Evolutionary conservation across 345 rosid species (phyloP).

Genomic region (Arabis alpina): DNA sequence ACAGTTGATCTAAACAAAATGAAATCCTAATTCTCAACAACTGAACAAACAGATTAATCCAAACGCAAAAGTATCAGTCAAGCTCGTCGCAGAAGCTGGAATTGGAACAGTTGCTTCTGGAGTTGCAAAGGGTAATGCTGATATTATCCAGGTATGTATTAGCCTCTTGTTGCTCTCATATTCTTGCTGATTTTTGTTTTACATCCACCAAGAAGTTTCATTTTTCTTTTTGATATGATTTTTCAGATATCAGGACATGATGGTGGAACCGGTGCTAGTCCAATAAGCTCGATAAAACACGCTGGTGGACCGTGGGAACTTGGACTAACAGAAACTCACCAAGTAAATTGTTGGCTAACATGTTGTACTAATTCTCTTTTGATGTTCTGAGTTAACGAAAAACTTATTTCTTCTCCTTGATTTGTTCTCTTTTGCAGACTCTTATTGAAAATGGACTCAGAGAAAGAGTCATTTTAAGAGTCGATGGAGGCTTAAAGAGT

Average conservation of each 20-base stretch:
- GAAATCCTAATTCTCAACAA: background rate
- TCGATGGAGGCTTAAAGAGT: constrained; percentile 95
- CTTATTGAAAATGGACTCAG: constrained; percentile 92
- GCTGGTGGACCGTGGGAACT: constrained; percentile 99
- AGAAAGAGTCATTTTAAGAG: constrained; percentile 95
- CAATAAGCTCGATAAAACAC: constrained; percentile 96
- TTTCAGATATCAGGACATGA: constrained; percentile 96
- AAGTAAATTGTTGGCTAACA: constrained; percentile 55
- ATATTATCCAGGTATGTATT: constrained; percentile 77
- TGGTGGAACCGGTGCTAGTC: constrained; percentile 99
- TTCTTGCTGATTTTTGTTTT: background rate
- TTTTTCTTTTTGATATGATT: constrained; percentile 24
- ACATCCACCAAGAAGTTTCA: background rate
- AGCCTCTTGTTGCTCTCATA: background rate
- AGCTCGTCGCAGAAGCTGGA: constrained; percentile 98
- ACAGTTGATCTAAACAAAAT: background rate
- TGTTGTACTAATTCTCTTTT: constrained; percentile 1
- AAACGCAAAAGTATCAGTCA: constrained; percentile 95
- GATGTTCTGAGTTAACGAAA: constrained; percentile 4
- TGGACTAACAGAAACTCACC: constrained; percentile 91
- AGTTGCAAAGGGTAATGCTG: constrained; percentile 99
- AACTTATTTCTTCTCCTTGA: constrained; percentile 24
- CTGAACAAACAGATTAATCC: constrained; percentile 78
- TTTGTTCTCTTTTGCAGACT: constrained; percentile 60
- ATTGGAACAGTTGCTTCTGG: constrained; percentile 99